Conservation (phyloP, 148 eudicot genomes). For the Mesembryanthemum crystallinum region DNA sequence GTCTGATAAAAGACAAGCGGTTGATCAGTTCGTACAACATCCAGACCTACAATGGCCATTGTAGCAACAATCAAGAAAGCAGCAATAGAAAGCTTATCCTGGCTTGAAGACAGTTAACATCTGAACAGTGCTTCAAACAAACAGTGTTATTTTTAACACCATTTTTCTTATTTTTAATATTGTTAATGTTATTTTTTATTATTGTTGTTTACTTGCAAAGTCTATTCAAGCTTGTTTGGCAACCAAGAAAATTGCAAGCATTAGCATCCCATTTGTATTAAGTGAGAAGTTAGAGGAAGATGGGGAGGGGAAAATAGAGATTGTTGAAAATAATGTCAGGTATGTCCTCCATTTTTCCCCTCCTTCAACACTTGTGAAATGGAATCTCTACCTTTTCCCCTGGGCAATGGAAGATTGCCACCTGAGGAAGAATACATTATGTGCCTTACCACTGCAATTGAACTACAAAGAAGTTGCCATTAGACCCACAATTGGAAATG, state of each 20-base stretch:
- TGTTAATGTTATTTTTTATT: not conserved
- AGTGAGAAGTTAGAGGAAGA: not conserved
- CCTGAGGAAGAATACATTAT: not conserved
- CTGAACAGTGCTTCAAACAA: not conserved
- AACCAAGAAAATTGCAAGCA: not conserved
- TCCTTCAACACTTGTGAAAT: too few species aligned
- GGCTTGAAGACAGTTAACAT: not conserved
- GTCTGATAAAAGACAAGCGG: slow-evolving; percentile 73
- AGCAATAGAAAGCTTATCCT: slow-evolving; percentile 8
- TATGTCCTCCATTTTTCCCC: too few species aligned
- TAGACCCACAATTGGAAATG: not conserved
- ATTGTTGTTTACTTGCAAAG: not conserved
- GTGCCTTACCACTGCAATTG: not conserved
- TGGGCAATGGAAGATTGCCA: not conserved
- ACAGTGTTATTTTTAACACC: not conserved
- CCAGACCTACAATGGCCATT: slow-evolving; percentile 57
- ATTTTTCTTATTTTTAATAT: not conserved
- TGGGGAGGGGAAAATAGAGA: not conserved
- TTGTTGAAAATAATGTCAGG: not conserved
- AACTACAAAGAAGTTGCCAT: not conserved
- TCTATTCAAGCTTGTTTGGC: not conserved
- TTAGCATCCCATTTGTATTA: not conserved
- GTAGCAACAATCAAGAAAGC: slow-evolving; percentile 23
- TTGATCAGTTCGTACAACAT: slow-evolving; percentile 91
- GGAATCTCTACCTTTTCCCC: not conserved